Conservation (phyloP, 2,329 filamentous ascomycete species). For the Harringtonia aguacate region DNA sequence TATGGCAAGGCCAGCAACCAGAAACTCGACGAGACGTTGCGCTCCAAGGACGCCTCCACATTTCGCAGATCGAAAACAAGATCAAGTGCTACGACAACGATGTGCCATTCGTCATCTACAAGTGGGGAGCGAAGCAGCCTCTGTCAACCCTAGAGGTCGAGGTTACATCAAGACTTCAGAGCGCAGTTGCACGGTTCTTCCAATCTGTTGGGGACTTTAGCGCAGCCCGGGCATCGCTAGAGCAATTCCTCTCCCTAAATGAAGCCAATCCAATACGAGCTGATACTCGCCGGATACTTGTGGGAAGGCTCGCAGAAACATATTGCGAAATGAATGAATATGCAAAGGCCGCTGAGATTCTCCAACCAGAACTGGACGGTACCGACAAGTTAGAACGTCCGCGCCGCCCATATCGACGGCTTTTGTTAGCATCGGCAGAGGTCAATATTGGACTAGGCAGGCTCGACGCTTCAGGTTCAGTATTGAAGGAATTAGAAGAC, state of each 20-base stretch:
- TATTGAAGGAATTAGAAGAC: background rate
- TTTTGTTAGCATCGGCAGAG: background rate
- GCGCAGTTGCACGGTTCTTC: slow-evolving; percentile 2
- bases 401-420: background rate
- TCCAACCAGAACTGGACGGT: background rate
- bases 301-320: slow-evolving; percentile 1
- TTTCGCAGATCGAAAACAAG: slow-evolving; percentile 6
- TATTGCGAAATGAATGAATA: background rate
- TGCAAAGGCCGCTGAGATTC: background rate
- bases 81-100: slow-evolving; percentile 3
- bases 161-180: background rate
- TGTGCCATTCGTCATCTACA: slow-evolving; percentile 2
- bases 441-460: background rate
- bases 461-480: background rate
- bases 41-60: slow-evolving; percentile 3
- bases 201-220: slow-evolving; percentile 3
- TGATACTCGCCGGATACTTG: background rate
- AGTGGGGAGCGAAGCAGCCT: background rate
- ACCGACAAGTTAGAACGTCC: background rate
- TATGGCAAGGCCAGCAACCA: background rate
- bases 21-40: background rate
- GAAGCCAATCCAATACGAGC: background rate
- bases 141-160: background rate
- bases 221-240: background rate
- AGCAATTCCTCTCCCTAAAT: slow-evolving; percentile 1